Evolutionary conservation across 257 asterid species (phyloP), one percentile per base, ranked within the genome.

Genomic region (Solanum chaucha): DNA sequence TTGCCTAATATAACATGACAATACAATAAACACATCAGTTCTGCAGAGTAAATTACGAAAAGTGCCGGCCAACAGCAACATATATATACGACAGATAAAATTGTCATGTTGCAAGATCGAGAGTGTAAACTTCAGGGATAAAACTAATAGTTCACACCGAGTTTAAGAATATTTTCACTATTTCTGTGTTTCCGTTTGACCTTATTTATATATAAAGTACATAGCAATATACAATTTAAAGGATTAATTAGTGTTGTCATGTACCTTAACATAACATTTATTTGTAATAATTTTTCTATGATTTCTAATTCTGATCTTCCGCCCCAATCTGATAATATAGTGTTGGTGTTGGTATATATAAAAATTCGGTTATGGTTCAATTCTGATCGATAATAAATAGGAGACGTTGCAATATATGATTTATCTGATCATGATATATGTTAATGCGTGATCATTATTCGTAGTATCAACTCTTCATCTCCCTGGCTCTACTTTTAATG

Each of bases 111-210:
- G 22, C 8, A 15, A 51, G 22, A 51, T 51, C 22, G 8, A 1
- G 0, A 0, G 48, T 4, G 19, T 0, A 48, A 51, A 51, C 4
- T 0, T 51, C 9, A 19, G 22, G 0, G 3, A 51, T 17, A 19
- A 51, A 51, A 51, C n/a, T 51, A 2, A 51, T 17, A 51, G 0
- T 51, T 17, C 1, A 6, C n/a, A 0, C 0, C 4, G 4, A 51
- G 3, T 51, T 51, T 15, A 51, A 15, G 22, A 0, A 51, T 51
- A 51, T 51, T 51, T 51, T 17, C 61, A 17, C 0, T 51, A 51
- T 1, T 15, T 51, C 0, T 51, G 0, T 51, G 3, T 15, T 48
- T 2, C 22, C n/a, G 8, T 51, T 51, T 51, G n/a, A 51, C 9
- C n/a, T 51, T 51, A 5, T 51, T 17, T 51, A 15, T 51, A 51